These are phyloP conservation scores for Kwoniella dejecticola DNA, from an alignment of 768 basidiomycete species.

Conservation along the genomic window DNA sequence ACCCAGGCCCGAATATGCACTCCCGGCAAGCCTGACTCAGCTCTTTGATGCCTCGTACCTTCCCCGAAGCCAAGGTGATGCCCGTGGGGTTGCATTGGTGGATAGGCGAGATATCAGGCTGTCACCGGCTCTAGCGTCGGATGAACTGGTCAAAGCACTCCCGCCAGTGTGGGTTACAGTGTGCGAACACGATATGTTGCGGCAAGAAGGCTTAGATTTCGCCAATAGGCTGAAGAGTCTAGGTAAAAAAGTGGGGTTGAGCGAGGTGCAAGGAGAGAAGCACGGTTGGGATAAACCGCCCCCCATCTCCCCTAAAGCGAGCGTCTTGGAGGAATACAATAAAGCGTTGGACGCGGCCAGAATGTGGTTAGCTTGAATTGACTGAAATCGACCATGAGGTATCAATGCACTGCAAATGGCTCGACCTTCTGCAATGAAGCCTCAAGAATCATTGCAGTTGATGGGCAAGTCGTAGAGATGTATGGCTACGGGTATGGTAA, in stretches of 20 bases:
- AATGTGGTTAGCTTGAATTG: slow-evolving; percentile 4
- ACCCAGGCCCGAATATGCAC: slow-evolving; percentile 16
- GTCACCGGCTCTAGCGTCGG: slow-evolving; percentile 30
- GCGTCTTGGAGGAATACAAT: slow-evolving; percentile 21
- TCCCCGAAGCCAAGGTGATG: slow-evolving; percentile 1
- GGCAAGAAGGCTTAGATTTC: slow-evolving; percentile 32
- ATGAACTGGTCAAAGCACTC: slow-evolving; percentile 24
- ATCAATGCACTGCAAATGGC: too few species aligned
- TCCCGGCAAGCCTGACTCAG: slow-evolving; percentile 26
- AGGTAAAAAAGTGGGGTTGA: slow-evolving; percentile 22
- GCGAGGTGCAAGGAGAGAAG: slow-evolving; percentile 30
- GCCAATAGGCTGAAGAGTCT: slow-evolving; percentile 19
- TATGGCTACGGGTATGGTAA: too few species aligned
- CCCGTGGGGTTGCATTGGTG: background rate
- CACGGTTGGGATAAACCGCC: slow-evolving; percentile 43
- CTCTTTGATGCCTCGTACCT: slow-evolving; percentile 42
- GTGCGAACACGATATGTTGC: slow-evolving; percentile 41
- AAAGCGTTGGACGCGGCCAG: background rate
- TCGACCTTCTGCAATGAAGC: too few species aligned
- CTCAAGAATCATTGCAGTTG: too few species aligned
- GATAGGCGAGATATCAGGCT: slow-evolving; percentile 24
- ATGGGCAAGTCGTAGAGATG: too few species aligned
- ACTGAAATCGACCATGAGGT: too few species aligned
- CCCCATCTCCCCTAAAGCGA: slow-evolving; percentile 17
- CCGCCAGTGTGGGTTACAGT: slow-evolving; percentile 31